These are phyloP conservation scores for Nyctanthes arbortristis DNA, from an alignment of 257 asterid genomes.

Conservation along the genomic window DNA sequence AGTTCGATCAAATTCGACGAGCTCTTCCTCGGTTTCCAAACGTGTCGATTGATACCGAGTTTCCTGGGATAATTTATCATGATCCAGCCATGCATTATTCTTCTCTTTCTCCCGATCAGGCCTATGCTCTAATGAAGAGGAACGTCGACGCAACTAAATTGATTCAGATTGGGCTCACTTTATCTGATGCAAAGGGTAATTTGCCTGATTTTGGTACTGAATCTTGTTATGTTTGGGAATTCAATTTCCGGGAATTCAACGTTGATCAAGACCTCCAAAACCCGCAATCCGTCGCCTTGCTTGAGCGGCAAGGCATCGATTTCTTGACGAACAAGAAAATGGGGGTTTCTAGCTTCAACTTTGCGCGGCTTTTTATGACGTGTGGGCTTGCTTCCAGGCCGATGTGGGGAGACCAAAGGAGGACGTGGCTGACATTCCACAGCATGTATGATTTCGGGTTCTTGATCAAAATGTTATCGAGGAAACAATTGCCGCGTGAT, in stretches of 20 bases:
- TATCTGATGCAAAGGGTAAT: constrained; percentile 20
- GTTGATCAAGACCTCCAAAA: constrained; percentile 14
- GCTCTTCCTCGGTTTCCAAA: not conserved
- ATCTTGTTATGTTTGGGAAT: constrained; percentile 27
- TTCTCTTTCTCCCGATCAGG: not conserved
- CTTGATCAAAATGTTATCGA: constrained; percentile 10
- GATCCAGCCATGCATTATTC: not conserved
- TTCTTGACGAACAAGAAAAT: not conserved
- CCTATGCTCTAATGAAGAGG: constrained; percentile 19
- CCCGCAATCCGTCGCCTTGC: constrained; percentile 17
- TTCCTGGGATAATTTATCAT: constrained; percentile 19
- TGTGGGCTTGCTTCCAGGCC: not conserved
- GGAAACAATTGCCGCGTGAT: constrained; percentile 5
- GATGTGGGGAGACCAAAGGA: no score
- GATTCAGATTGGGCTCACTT: constrained; percentile 41
- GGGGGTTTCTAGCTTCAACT: constrained; percentile 7
- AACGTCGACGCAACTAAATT: constrained; percentile 28
- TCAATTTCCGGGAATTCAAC: constrained; percentile 41
- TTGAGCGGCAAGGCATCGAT: constrained; percentile 23
- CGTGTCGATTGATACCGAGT: constrained; percentile 28
- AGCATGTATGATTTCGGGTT: constrained; percentile 27
- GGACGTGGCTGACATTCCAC: constrained; percentile 40
- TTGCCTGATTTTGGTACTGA: constrained; percentile 12
- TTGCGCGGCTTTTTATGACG: not conserved
- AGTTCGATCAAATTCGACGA: not conserved